Conservation (phyloP, 768 basidiomycete species). For the Trametes sanguinea region DNA sequence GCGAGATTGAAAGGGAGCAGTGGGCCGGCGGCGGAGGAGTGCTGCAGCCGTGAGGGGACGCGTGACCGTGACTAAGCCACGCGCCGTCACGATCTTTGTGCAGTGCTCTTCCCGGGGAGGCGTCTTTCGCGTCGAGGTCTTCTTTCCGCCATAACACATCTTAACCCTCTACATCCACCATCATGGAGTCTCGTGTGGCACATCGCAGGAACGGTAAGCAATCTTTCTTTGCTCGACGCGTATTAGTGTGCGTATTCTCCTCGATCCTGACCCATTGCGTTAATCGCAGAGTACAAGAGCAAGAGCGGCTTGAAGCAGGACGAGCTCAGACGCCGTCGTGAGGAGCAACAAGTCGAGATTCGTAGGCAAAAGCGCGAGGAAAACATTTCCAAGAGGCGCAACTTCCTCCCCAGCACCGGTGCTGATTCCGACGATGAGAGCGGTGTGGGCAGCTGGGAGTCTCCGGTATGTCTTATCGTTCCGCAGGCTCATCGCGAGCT, state of each 20-base stretch:
- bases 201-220: constrained; percentile 70
- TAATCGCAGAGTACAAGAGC: constrained; percentile 77
- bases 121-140: constrained; percentile 26
- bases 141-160: constrained; percentile 23
- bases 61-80: constrained; percentile 27
- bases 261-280: constrained; percentile 38
- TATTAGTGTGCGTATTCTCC: neutral
- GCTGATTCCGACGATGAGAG: constrained; percentile 93
- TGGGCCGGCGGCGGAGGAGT: neutral
- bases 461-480: constrained; percentile 56
- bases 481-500: constrained; percentile 18
- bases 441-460: constrained; percentile 68
- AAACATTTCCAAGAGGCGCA: constrained; percentile 96
- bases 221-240: constrained; percentile 7
- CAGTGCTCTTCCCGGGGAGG: constrained; percentile 16
- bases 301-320: constrained; percentile 89
- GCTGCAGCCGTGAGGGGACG: neutral
- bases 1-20: neutral
- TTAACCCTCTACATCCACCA: constrained; percentile 26
- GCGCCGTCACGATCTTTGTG: constrained; percentile 26
- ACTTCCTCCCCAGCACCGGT: constrained; percentile 75
- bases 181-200: constrained; percentile 63
- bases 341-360: constrained; percentile 99
- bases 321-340: constrained; percentile 93
- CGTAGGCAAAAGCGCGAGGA: constrained; percentile 98